A percentile compares a stretch with the other conserved stretches of the same genome.
phyloP scores from a whole-genome alignment of 495 filamentous ascomycete species.

The Penicillium taxi region DNA sequence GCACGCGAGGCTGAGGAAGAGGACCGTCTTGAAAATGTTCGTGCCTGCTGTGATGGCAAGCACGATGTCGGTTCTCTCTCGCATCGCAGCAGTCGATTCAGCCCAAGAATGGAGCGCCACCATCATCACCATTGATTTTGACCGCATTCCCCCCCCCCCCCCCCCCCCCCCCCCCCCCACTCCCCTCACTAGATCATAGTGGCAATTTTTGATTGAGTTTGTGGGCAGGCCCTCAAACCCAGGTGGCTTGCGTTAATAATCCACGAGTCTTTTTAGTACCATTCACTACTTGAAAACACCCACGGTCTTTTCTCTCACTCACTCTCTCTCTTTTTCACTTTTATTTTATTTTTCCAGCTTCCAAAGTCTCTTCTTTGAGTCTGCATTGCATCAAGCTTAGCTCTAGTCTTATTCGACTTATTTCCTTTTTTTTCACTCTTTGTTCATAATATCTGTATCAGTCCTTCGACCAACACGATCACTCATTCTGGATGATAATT shows the following conservation, averaged over 20 bases:
- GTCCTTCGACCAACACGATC: too few species aligned
- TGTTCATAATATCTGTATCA: too few species aligned
- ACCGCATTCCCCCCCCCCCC: too few species aligned
- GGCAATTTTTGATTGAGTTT: conserved; percentile 20
- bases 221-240: conserved; percentile 24
- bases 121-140: conserved; percentile 37
- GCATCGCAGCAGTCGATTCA: conserved; percentile 38
- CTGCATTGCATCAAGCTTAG: conserved; percentile 7
- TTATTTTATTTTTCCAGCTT: not conserved
- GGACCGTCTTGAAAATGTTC: conserved; percentile 83
- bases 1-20: conserved; percentile 65
- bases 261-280: conserved; percentile 28
- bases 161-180: too few species aligned
- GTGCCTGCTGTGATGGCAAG: conserved; percentile 94
- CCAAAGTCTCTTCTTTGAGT: conserved; percentile 1
- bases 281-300: not conserved
- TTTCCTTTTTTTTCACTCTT: conserved; percentile 16
- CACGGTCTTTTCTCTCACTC: conserved; percentile 15
- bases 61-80: conserved; percentile 46
- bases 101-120: conserved; percentile 33
- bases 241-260: conserved; percentile 15
- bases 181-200: too few species aligned
- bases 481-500: too few species aligned
- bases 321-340: conserved; percentile 15
- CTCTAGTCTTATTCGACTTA: conserved; percentile 12